Conservation (phyloP, 495 filamentous ascomycete species). For the Aspergillus cavernicola region DNA sequence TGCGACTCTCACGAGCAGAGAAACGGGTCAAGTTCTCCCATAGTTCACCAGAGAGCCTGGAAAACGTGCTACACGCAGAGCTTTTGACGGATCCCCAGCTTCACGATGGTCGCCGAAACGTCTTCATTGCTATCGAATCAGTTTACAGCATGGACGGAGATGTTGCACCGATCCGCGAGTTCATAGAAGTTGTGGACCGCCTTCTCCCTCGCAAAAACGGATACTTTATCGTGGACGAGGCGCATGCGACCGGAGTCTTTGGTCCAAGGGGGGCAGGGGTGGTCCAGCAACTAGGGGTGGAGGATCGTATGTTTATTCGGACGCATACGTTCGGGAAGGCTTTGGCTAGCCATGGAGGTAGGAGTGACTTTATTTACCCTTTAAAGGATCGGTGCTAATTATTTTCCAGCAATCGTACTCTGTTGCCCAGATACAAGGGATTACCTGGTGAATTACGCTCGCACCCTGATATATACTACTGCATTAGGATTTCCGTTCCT, state of each 20-base stretch:
- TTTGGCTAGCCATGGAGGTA: conserved; percentile 68
- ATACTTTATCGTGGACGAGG: conserved; percentile 75
- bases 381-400: not conserved
- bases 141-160: conserved; percentile 90
- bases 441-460: conserved; percentile 46
- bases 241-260: conserved; percentile 67
- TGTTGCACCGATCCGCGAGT: conserved; percentile 56
- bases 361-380: conserved; percentile 21
- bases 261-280: conserved; percentile 62
- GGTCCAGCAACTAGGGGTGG: conserved; percentile 63
- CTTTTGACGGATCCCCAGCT: conserved; percentile 28
- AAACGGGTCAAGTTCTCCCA: conserved; percentile 54
- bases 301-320: conserved; percentile 62
- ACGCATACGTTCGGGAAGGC: conserved; percentile 79
- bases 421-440: conserved; percentile 39
- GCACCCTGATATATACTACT: conserved; percentile 46
- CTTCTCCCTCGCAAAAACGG: conserved; percentile 56
- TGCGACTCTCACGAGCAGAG: conserved; percentile 59
- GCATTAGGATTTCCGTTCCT: conserved; percentile 47
- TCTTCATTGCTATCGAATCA: conserved; percentile 67
- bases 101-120: conserved; percentile 31
- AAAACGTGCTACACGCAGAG: conserved; percentile 35
- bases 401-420: conserved; percentile 39
- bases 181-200: conserved; percentile 54
- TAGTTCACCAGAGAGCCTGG: conserved; percentile 49